phyloP scores from a whole-genome alignment of 805 yeast species.

The Saccharomycopsis amapae region DNA sequence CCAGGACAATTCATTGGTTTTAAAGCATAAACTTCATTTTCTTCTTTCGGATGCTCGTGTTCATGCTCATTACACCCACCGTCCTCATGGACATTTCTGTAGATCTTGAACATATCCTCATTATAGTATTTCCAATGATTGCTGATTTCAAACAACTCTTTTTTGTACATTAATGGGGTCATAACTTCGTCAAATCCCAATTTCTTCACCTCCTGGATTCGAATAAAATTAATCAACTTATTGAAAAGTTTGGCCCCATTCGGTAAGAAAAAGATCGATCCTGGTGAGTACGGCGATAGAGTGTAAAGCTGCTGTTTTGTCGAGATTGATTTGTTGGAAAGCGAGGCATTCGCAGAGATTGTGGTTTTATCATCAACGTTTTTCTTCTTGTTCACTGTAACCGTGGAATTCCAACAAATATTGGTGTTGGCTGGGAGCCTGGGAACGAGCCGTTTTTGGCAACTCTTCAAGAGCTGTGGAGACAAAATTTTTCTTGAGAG shows the following conservation, averaged over 20 bases:
- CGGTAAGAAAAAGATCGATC: conserved; percentile 86
- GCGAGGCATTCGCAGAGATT: conserved; percentile 13
- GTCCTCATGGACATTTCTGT: conserved; percentile 38
- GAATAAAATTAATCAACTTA: conserved; percentile 74
- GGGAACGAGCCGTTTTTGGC: too few species aligned
- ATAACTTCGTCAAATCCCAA: conserved; percentile 89
- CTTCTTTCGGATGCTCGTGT: conserved; percentile 31
- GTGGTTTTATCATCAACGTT: conserved; percentile 18
- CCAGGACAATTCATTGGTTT: conserved; percentile 94
- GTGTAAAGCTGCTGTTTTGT: conserved; percentile 67
- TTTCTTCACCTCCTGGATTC: conserved; percentile 59
- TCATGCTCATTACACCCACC: conserved; percentile 21
- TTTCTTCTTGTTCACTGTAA: conserved; percentile 19
- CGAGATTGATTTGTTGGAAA: conserved; percentile 27
- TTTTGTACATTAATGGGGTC: conserved; percentile 82
- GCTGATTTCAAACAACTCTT: conserved; percentile 77
- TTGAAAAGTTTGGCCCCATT: conserved; percentile 87
- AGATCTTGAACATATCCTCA: conserved; percentile 89
- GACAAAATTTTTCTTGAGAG: too few species aligned
- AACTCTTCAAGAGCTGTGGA: too few species aligned
- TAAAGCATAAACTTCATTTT: conserved; percentile 54
- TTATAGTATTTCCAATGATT: conserved; percentile 96
- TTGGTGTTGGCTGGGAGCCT: too few species aligned
- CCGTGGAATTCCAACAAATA: too few species aligned
- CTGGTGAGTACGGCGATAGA: conserved; percentile 80